phyloP scores from a whole-genome alignment of 2,329 filamentous ascomycete genomes.

The Colletotrichum viniferum region DNA sequence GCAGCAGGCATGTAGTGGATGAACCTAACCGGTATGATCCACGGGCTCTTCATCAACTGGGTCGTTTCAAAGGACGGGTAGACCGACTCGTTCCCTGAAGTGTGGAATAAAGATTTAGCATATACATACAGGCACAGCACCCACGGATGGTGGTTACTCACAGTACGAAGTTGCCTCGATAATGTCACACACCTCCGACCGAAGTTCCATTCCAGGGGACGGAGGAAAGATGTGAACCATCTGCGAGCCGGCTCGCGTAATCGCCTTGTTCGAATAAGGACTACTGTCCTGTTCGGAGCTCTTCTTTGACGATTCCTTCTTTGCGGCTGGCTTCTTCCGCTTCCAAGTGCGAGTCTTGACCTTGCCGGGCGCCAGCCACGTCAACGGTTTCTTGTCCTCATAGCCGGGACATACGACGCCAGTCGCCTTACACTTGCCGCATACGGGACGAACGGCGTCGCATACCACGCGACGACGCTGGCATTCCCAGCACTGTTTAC shows the following conservation, averaged over 20 bases:
- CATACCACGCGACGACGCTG: conserved; percentile 41
- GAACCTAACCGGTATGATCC: not conserved
- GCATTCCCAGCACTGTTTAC: conserved; percentile 46
- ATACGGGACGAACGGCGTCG: conserved; percentile 39
- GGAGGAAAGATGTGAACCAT: not conserved
- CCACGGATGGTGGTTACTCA: not conserved
- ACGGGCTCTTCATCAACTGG: conserved; percentile 3
- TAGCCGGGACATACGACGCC: conserved; percentile 43
- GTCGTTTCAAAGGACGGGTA: not conserved
- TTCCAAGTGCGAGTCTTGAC: conserved; percentile 33
- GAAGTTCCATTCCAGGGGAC: not conserved
- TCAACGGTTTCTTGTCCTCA: conserved; percentile 38
- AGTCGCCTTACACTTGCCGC: conserved; percentile 36
- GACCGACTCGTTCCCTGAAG: conserved; percentile 6
- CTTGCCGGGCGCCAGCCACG: conserved; percentile 40
- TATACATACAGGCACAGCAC: not conserved
- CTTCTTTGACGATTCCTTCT: not conserved
- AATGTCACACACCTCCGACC: conserved; percentile 8
- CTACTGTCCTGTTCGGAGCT: not conserved
- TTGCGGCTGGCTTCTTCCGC: not conserved
- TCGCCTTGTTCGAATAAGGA: not conserved
- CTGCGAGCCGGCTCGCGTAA: not conserved
- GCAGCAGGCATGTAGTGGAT: not conserved
- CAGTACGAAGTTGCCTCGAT: conserved; percentile 18
- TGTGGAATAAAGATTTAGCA: not conserved